Base-by-base conservation (phyloP, 78 protist species). In the Acrasis kona region DNA sequence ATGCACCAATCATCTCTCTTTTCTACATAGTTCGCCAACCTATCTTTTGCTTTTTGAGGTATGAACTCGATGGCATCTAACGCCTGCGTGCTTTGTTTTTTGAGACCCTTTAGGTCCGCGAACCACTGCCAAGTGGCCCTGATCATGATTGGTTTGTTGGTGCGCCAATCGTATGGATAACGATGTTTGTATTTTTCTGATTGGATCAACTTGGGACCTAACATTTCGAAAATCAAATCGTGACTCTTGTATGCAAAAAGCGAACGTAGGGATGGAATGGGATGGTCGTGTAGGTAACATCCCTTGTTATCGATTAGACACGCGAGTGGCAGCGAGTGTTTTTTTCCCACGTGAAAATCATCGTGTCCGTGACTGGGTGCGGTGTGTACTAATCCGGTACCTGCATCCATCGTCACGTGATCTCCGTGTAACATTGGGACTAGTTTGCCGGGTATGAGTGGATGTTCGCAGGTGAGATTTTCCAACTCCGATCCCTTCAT, bases 311-410 rank as follows among this genome's bases (percentile, higher is more conserved):
- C 91, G 5, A 91, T 86, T 10, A 37, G 39, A 9, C 2, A 5
- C 67, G 27, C 6, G 12, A 37, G 2, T 30, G 8, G 1, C 0
- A 77, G 19, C 5, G 9, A 40, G 29, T 66, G 2, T 27, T 31
- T 10, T 10, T 34, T 32, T 5, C 89, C 41, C 12, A 82, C 61
- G 35, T 5, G 77, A 9, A 75, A 91, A 72, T 91, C 96, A 36
- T 93, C 97, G 37, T 68, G 50, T 19, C 97, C 97, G 64, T 93
- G 97, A 3, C 94, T 94, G 2, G 97, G 97, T 12, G 97, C 97
- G 28, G 93, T 93, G 76, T 93, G 97, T 12, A 93, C 97, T 7
- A 93, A 69, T 7, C 97, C 97, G 0, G 96, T 90, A 61, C 97
- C 97, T 6, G 84, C 27, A 4, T 79, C 87, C 8, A 79, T 77